Base-by-base conservation (phyloP, 306 rosid species). In the Begonia peltatifolia region DNA sequence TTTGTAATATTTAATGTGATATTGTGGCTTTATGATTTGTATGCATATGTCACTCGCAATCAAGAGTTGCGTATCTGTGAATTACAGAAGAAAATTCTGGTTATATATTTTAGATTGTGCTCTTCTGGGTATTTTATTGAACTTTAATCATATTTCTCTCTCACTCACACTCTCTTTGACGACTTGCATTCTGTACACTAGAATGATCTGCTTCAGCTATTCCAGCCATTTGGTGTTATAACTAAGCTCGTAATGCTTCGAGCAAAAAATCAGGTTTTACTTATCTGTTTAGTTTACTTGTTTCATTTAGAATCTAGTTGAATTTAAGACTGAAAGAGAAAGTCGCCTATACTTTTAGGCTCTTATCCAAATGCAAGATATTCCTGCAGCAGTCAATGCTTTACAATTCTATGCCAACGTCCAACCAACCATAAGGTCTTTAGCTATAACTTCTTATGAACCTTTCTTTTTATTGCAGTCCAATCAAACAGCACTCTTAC, bases 161-260 rank as follows among this genome's bases (percentile, higher is more conserved):
- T 17, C 18, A 0, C 47, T 43, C n/a, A 1, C 47, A 4, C 10
- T 18, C 69, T 63, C 49, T 66, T 22, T 52, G 11, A 23, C 38
- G 12, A 13, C 25, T 41, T 42, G 18, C 41, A 22, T 61, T 71
- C 17, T 69, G 42, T 57, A 47, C 47, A 52, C 69, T 80, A 92
- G 99, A 92, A 92, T 63, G 99, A 92, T 79, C 74, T 92, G 63
- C 99, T 92, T 58, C 99, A 83, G 78, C 76, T 92, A 77, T 92
- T 92, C 78, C 94, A 86, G 76, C 93, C 96, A 51, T 86, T 92
- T 67, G 99, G 99, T 63, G 96, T 86, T 60, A 86, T 92, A 68
- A 92, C 93, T 42, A 92, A 92, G 83, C 99, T 92, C 62, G 99
- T 92, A 61, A 86, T 92, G 96, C 84, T 92, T 68, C 96, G 99